These are phyloP conservation scores for Porogramme epimiltina DNA, from an alignment of 1,284 basidiomycete species.

Conservation along the genomic window DNA sequence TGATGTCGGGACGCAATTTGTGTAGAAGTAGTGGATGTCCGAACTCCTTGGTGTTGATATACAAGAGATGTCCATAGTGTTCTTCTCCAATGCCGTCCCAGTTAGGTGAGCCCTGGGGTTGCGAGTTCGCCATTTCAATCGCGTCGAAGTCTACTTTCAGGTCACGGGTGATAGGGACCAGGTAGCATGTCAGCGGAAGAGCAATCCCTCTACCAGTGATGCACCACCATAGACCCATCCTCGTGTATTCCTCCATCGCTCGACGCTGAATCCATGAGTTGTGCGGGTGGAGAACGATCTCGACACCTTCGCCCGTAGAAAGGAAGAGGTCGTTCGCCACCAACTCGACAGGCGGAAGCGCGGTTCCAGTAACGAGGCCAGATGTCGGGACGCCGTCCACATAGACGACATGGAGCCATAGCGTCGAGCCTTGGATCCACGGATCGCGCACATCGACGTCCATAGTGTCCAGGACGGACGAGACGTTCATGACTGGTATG, in stretches of 20 bases:
- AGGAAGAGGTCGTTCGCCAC: slow-evolving; percentile 38
- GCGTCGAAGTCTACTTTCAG: slow-evolving; percentile 55
- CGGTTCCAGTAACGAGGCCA: slow-evolving; percentile 64
- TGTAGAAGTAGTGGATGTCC: slow-evolving; percentile 60
- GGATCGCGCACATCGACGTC: slow-evolving; percentile 60
- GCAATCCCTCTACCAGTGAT: slow-evolving; percentile 58
- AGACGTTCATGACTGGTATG: slow-evolving; percentile 41
- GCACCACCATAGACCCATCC: slow-evolving; percentile 61
- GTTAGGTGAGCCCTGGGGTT: slow-evolving; percentile 52
- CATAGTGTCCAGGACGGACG: slow-evolving; percentile 52
- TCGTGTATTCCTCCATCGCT: slow-evolving; percentile 64
- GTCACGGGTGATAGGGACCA: slow-evolving; percentile 58
- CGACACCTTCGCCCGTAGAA: slow-evolving; percentile 38
- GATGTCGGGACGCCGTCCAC: slow-evolving; percentile 50
- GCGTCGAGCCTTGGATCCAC: slow-evolving; percentile 54
- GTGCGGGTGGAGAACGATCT: slow-evolving; percentile 43
- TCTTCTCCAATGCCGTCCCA: slow-evolving; percentile 54
- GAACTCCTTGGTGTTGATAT: slow-evolving; percentile 54
- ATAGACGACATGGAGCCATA: slow-evolving; percentile 64
- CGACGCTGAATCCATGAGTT: slow-evolving; percentile 47
- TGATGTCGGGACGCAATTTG: slow-evolving; percentile 61
- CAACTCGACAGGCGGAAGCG: slow-evolving; percentile 50
- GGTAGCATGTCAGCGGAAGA: slow-evolving; percentile 54
- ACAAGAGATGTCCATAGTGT: slow-evolving; percentile 47
- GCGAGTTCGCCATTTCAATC: slow-evolving; percentile 48